phyloP scores from a whole-genome alignment of 2,329 filamentous ascomycete genomes.

The Purpureocillium lavendulum region DNA sequence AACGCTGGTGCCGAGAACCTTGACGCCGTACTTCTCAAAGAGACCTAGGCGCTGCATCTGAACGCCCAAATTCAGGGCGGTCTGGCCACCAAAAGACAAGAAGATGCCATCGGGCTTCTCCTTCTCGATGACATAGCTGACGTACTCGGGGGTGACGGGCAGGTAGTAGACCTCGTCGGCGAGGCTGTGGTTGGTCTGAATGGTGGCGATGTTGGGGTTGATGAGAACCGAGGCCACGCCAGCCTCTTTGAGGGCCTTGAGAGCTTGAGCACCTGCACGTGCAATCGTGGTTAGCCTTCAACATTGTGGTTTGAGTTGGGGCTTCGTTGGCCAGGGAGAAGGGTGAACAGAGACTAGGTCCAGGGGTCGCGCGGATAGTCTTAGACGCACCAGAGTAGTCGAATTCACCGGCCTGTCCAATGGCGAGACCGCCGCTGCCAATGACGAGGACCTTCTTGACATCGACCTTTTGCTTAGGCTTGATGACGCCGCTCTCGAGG shows the following conservation, averaged over 20 bases:
- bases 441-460: constrained; percentile 98
- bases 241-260: constrained; percentile 95
- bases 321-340: neutral
- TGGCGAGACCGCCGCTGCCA: constrained; percentile 88
- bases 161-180: constrained; percentile 98
- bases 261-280: constrained; percentile 73
- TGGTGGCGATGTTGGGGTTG: constrained; percentile 97
- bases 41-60: constrained; percentile 95
- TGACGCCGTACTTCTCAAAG: constrained; percentile 91
- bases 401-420: constrained; percentile 96
- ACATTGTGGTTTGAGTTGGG: constrained; percentile 1
- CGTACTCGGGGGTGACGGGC: constrained; percentile 94
- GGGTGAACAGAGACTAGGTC: neutral
- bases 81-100: constrained; percentile 95
- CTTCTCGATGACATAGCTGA: constrained; percentile 92
- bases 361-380: neutral
- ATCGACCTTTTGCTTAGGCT: constrained; percentile 69
- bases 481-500: constrained; percentile 78
- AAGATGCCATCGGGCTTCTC: constrained; percentile 96
- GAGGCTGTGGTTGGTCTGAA: constrained; percentile 93
- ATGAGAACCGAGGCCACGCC: constrained; percentile 86
- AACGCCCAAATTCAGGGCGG: constrained; percentile 91
- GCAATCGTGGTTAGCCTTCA: constrained; percentile 9
- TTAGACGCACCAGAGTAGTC: constrained; percentile 82
- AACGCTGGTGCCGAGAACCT: constrained; percentile 90